Evolutionary conservation across 2,329 filamentous ascomycete genomes (phyloP).

Genomic region (Penicillium sp.): DNA sequence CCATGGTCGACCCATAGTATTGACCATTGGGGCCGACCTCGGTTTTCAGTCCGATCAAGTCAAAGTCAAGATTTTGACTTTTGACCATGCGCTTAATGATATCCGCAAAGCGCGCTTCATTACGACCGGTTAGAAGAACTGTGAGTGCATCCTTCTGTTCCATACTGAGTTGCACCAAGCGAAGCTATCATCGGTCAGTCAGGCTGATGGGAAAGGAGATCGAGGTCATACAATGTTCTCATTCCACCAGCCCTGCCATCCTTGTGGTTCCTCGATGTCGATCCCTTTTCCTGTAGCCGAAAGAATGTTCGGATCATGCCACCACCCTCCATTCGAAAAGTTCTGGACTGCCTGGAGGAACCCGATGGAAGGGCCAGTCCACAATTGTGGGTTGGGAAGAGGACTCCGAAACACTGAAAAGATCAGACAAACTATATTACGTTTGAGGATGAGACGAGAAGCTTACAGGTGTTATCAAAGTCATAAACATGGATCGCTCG

Average conservation of each 20-base stretch:
- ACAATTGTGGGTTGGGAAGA: slow-evolving; percentile 79
- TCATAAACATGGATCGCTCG: slow-evolving; percentile 88
- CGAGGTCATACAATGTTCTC: slow-evolving; percentile 64
- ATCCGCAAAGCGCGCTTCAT: slow-evolving; percentile 68
- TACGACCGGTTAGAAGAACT: slow-evolving; percentile 80
- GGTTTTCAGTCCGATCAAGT: slow-evolving; percentile 84
- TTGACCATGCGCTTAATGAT: slow-evolving; percentile 74
- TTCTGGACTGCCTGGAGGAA: slow-evolving; percentile 67
- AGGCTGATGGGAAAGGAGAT: slow-evolving; percentile 1
- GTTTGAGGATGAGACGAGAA: neutral
- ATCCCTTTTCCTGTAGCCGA: slow-evolving; percentile 77
- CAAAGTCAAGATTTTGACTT: slow-evolving; percentile 75
- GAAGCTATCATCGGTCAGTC: slow-evolving; percentile 40
- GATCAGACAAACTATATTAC: neutral
- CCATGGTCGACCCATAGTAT: slow-evolving; percentile 74
- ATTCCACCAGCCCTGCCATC: slow-evolving; percentile 96
- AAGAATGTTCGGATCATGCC: slow-evolving; percentile 86
- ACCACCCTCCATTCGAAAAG: slow-evolving; percentile 86
- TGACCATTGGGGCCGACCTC: slow-evolving; percentile 72
- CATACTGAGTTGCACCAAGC: slow-evolving; percentile 74
- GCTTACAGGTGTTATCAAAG: slow-evolving; percentile 85
- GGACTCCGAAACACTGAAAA: slow-evolving; percentile 78
- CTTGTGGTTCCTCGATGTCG: slow-evolving; percentile 72
- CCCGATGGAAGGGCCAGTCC: slow-evolving; percentile 73
- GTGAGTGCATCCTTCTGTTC: slow-evolving; percentile 77